Evolutionary conservation across 164 flowering plant genomes (phyloP).

Genomic region (Pachysandra terminalis): DNA sequence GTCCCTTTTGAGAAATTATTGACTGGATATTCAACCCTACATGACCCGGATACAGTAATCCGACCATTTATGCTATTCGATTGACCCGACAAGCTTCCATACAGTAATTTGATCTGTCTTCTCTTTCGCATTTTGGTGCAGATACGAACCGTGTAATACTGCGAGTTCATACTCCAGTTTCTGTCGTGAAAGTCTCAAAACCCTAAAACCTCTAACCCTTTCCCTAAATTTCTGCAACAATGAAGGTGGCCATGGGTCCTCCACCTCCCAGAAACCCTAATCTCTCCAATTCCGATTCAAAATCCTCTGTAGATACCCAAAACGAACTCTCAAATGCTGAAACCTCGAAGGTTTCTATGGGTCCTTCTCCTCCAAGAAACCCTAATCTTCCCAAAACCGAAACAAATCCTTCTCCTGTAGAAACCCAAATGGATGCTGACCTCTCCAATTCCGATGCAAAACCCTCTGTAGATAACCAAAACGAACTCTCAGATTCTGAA

Average conservation of each 20-base stretch:
- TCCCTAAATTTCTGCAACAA: conserved; percentile 11
- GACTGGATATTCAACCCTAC: no score
- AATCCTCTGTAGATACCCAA: conserved; percentile 13
- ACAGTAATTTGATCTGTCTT: no score
- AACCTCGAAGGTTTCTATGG: conserved; percentile 20
- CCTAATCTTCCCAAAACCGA: conserved; percentile 10
- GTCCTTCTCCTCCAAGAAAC: conserved; percentile 38
- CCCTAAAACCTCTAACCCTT: background rate
- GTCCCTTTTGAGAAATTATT: no score
- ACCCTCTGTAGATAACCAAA: conserved; percentile 9
- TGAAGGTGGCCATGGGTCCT: conserved; percentile 64
- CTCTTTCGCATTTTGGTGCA: no score
- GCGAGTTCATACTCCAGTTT: no score
- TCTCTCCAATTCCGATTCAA: conserved; percentile 9
- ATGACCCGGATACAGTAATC: no score
- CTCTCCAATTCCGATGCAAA: conserved; percentile 8
- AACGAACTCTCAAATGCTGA: conserved; percentile 16
- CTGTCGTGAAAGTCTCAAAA: no score
- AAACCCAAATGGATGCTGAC: background rate
- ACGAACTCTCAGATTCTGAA: conserved; percentile 16
- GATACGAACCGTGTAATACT: no score
- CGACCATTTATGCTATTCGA: no score
- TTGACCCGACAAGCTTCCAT: no score
- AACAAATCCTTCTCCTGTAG: background rate
- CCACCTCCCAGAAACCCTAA: conserved; percentile 47